Base-by-base conservation (phyloP, 306 rosid genomes). In the Rosa rugosa region DNA sequence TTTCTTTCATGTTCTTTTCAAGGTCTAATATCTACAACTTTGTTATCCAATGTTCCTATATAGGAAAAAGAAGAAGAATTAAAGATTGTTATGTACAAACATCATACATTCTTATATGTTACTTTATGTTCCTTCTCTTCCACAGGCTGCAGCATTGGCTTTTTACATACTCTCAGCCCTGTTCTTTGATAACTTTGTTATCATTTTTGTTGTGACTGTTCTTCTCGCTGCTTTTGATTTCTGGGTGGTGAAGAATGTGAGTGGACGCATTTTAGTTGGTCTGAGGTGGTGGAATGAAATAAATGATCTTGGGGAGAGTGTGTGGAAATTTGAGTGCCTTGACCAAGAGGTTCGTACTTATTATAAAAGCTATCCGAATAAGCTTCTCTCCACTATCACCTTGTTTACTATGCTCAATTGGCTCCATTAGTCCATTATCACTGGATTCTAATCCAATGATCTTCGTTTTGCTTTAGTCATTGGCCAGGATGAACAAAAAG, bases 261-360 rank as follows among this genome's bases (percentile, higher is more conserved):
- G 99, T 82, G 99, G 99, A 51, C 85, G 99, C 56, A 96, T 96
- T 75, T 83, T 96, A 79, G 99, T 96, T 81, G 99, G 99, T 59
- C 80, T 96, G 90, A 91, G 99, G 87, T 96, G 99, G 99, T 96
- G 99, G 98, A 96, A 96, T 88, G 99, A 96, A 80, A 96, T 93
- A 69, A 83, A 95, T 83, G 99, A 95, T 89, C 85, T 91, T 77
- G 99, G 98, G 34, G 99, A 95, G 89, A 95, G 99, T 78, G 93
- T 95, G 11, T 95, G 99, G 98, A 95, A 89, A 78, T 94, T 94
- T 87, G 98, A 94, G 83, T 92, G 96, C 86, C 98, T 94, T 76
- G 98, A 94, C 78, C 97, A 94, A 44, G 99, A 95, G 93, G 99
- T 91, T 73, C 13, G 89, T 83, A 13, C 78, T 79, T 6, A 74